Evolutionary conservation across 75 land plant genomes (phyloP).

Genomic region (Isoetes taiwanensis): DNA sequence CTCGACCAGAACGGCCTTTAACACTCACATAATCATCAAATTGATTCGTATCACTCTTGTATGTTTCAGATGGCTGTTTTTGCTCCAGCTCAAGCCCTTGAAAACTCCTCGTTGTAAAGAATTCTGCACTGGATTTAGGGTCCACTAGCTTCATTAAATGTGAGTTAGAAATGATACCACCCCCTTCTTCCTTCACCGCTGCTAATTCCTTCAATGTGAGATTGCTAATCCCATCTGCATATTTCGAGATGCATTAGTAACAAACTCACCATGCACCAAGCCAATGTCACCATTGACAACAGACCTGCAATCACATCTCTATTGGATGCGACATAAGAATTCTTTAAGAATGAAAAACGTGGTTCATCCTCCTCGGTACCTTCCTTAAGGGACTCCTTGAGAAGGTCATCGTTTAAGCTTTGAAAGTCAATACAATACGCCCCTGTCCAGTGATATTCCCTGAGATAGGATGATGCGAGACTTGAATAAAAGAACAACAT

Average conservation of each 20-base stretch:
- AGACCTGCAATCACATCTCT: background rate
- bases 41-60: no score
- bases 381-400: background rate
- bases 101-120: conserved; percentile 42
- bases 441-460: conserved; percentile 88
- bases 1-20: conserved; percentile 56
- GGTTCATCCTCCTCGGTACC: conserved; percentile 32
- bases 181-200: conserved; percentile 14
- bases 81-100: conserved; percentile 48
- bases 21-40: conserved; percentile 12
- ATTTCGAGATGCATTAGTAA: background rate
- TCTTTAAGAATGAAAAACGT: conserved; percentile 59
- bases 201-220: background rate
- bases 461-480: background rate
- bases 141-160: conserved; percentile 20
- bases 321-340: conserved; percentile 57
- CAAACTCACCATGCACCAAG: background rate
- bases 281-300: background rate
- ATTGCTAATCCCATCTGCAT: background rate
- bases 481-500: background rate
- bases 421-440: conserved; percentile 52
- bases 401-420: conserved; percentile 25
- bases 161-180: conserved; percentile 15
- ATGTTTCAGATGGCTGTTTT: conserved; percentile 14
- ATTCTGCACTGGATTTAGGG: conserved; percentile 55